Percentiles rank a stretch among this genome's conserved stretches.
These are phyloP conservation scores for Plenodomus biglobosus DNA, from an alignment of 2,329 filamentous ascomycete species.

Conservation along the genomic window DNA sequence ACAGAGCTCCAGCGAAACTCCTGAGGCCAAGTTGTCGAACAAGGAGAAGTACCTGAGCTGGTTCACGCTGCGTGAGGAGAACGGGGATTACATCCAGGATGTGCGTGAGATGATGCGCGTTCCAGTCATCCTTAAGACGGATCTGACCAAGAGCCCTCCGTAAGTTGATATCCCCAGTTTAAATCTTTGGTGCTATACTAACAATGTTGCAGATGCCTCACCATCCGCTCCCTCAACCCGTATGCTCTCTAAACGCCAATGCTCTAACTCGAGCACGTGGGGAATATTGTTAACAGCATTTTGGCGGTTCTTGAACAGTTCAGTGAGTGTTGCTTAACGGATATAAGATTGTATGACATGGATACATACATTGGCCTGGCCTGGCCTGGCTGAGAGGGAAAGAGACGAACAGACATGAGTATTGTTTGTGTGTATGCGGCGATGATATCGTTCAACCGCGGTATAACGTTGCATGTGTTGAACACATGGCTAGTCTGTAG, in stretches of 20 bases:
- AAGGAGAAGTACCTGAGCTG: constrained; percentile 95
- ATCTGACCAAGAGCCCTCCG: constrained; percentile 98
- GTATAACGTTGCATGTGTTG: constrained; percentile 30
- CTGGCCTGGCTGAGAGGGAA: constrained; percentile 10
- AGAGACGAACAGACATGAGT: constrained; percentile 26
- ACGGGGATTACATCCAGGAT: constrained; percentile 96
- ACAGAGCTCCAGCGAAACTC: constrained; percentile 64
- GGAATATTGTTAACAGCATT: constrained; percentile 2
- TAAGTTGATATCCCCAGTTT: constrained; percentile 60
- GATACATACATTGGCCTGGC: constrained; percentile 30
- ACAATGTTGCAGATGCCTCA: constrained; percentile 64
- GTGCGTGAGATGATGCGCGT: constrained; percentile 97
- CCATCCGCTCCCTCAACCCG: constrained; percentile 80
- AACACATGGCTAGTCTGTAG: constrained; percentile 25
- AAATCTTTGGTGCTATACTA: constrained; percentile 10
- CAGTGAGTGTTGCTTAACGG: constrained; percentile 7
- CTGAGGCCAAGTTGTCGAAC: constrained; percentile 79
- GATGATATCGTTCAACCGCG: constrained; percentile 22
- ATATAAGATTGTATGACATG: constrained; percentile 34
- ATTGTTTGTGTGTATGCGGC: constrained; percentile 34
- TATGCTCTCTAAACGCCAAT: constrained; percentile 59
- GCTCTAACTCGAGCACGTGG: background rate
- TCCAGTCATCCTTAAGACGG: constrained; percentile 97
- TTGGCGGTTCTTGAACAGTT: background rate
- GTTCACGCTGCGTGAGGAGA: constrained; percentile 87